These are phyloP conservation scores for Globisporangium acanthophoron DNA, from an alignment of 352 stramenopile species.

Conservation along the genomic window DNA sequence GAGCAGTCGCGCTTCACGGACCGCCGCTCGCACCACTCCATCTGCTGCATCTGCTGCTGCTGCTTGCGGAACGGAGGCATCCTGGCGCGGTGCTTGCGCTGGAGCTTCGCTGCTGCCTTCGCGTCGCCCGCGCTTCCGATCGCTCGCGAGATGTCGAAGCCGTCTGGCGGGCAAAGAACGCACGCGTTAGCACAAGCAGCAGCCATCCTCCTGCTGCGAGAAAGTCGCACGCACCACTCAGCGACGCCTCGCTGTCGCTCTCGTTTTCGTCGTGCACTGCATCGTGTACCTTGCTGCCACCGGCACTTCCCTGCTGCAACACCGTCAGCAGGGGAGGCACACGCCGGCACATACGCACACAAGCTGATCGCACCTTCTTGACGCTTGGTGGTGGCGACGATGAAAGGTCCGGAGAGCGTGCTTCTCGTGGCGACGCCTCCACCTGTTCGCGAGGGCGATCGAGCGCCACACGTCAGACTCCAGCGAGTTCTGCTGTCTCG, in stretches of 20 bases:
- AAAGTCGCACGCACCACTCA: conserved; percentile 2
- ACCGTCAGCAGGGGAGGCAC: background rate
- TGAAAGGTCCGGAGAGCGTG: background rate
- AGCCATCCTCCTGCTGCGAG: background rate
- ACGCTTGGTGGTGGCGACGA: background rate
- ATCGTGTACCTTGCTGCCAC: background rate
- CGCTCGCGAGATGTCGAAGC: conserved; percentile 7
- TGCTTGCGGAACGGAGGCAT: background rate
- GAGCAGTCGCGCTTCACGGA: conserved; percentile 19
- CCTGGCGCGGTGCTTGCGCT: background rate
- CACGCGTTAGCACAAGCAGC: background rate
- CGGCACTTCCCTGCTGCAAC: background rate
- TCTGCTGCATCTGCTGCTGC: background rate
- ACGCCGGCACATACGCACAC: background rate
- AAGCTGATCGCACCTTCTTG: background rate
- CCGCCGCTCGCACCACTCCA: conserved; percentile 13
- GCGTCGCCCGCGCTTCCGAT: background rate
- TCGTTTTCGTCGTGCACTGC: background rate
- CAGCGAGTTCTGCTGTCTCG: background rate
- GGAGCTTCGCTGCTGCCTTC: background rate
- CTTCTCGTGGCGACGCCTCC: background rate
- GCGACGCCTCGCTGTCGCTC: conserved; percentile 6
- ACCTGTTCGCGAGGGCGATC: background rate
- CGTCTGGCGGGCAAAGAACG: background rate
- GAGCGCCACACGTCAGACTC: background rate